Base-by-base conservation (phyloP, 352 stramenopile genomes). In the Pythium insidiosum region DNA sequence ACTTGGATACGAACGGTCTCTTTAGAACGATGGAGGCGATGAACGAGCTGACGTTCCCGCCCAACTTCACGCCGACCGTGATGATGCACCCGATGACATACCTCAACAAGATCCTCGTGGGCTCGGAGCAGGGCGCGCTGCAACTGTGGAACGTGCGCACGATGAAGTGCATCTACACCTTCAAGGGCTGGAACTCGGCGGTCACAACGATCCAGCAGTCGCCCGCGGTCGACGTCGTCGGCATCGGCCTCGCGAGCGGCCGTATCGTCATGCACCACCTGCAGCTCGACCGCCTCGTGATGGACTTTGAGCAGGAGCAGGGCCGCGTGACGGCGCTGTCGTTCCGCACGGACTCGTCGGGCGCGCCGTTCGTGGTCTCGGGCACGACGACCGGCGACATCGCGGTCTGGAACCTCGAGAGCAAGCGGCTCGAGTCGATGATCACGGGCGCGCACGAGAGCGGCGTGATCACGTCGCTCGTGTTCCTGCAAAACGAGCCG, bases 41-140 rank as follows among this genome's bases (percentile, higher is more conserved):
- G 18, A 61, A 86, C 31, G 65, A 66, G 15, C 31, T 88, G 38
- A 56, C 31, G 15, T 91, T 94, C 34, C 53, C 67, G 2, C 22
- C 34, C 5, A 38, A 48, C 0, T 92, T 92, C 43, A 86, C 72
- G 20, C 80, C 81, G 20, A 80, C 74, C 6, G 66, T 73, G 18
- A 76, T 96, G 47, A 47, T 95, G 52, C 91, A 97, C 58, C 91
- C 91, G 18, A 63, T 76, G 34, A 97, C 90, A 34, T 97, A 97
- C 63, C 47, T 97, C 10, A 97, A 97, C 79, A 97, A 97, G 68
- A 69, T 97, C 31, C 50, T 97, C 15, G 54, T 97, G 11, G 88
- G 84, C 33, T 93, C 77, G 30, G 56, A 85, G 15, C 58, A 94
- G 39, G 91, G 91, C 21, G 30, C 47, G 19, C 52, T 97, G 31